Evolutionary conservation across 495 filamentous ascomycete genomes (phyloP), one percentile per base, ranked within the genome.

Genomic region (Rostrohypoxylon terebratum): DNA sequence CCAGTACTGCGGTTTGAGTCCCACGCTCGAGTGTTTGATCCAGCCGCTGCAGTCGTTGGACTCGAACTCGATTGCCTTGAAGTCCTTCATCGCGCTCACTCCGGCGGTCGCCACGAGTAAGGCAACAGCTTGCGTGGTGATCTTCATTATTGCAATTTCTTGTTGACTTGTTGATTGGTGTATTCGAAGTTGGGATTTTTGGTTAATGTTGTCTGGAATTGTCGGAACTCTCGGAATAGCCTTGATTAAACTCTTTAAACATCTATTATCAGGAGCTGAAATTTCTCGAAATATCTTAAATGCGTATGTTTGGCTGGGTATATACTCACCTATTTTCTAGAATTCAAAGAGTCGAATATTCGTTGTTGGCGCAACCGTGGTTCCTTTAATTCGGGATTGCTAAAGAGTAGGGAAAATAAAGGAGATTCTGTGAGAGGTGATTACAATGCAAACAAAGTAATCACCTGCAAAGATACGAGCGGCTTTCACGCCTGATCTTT

Each of bases 1-100:
- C 71, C 66, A 69, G 18, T 50, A 63, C 18, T 73, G 18, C 7
- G 66, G 42, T 31, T 42, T 68, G n/a, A 62, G n/a, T 6, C 71
- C 71, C 23, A 73, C 3, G 18, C 42, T 65, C 5, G 66, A 61
- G 6, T 69, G 59, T 3, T 66, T 73, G 0, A 63, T 28, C 64
- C 61, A 62, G 28, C 71, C 71, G 1, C 38, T 53, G 21, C 71
- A 73, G 60, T 69, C 66, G 21, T 36, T 13, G 10, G 54, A 25
- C 44, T 57, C 57, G 66, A 69, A 73, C 61, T 73, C 71, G 16
- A 69, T 44, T 10, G 48, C 61, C 18, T 51, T 13, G 50, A 73
- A 73, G 38, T 53, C 53, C 18, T 16, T 61, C 57, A 13, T 60
- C 16, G 71, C 61, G 57, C 11, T 38, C 14, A 38, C 54, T 4